A percentile compares a stretch with the other conserved stretches of the same genome.
Conservation (phyloP, 192 early-diverging fungal genomes). For the Entomortierella chlamydospora region DNA sequence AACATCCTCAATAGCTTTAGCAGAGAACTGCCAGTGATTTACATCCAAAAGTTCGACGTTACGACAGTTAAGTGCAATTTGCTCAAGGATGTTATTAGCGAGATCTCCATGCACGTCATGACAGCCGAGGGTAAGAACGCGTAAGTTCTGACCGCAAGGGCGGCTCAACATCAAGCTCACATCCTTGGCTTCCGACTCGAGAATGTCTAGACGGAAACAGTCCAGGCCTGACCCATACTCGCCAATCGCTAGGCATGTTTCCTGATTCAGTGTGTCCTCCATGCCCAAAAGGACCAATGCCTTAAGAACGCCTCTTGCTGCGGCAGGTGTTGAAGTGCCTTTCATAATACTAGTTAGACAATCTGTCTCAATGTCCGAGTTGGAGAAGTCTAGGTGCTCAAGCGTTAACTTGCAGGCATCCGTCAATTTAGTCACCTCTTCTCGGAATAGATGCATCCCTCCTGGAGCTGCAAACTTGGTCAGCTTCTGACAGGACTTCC, state of each 20-base stretch:
- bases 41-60: slow-evolving; percentile 49
- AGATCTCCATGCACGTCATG: slow-evolving; percentile 49
- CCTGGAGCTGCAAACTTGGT: slow-evolving; percentile 42
- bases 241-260: slow-evolving; percentile 45
- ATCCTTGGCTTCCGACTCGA: slow-evolving; percentile 47
- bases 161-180: slow-evolving; percentile 33
- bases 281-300: slow-evolving; percentile 43
- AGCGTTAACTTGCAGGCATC: slow-evolving; percentile 42
- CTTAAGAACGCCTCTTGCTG: slow-evolving; percentile 45
- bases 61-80: slow-evolving; percentile 41
- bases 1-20: slow-evolving; percentile 35
- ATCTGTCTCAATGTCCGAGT: slow-evolving; percentile 51
- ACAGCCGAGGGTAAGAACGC: slow-evolving; percentile 43
- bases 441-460: slow-evolving; percentile 31
- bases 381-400: slow-evolving; percentile 53
- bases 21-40: slow-evolving; percentile 55
- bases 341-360: slow-evolving; percentile 33
- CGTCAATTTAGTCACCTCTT: slow-evolving; percentile 29
- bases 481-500: slow-evolving; percentile 34
- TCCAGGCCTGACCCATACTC: slow-evolving; percentile 42
- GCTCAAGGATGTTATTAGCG: slow-evolving; percentile 45
- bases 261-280: slow-evolving; percentile 47
- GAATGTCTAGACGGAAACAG: slow-evolving; percentile 52
- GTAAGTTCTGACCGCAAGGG: slow-evolving; percentile 26
- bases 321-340: slow-evolving; percentile 17